Base-by-base conservation (phyloP, 371 early-diverging fungal species). In the Rhizopus sp. region DNA sequence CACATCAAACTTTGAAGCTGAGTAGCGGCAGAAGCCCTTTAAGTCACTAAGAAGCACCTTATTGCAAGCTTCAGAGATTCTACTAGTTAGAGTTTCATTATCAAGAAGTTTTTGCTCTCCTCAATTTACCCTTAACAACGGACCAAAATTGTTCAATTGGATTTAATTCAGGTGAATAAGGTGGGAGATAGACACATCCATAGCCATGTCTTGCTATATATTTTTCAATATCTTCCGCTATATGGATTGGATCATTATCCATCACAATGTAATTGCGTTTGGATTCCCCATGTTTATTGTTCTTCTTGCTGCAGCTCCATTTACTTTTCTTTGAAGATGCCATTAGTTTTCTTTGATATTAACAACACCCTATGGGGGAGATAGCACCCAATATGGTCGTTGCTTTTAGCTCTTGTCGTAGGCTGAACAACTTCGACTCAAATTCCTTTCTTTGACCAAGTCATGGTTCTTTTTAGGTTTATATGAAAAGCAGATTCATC, bases 71-170 rank as follows among this genome's bases (percentile, higher is more conserved):
- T 47, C 40, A n/a, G 10, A 8, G 33, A 62, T 62, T 33, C 45
- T 51, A 7, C 23, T 31, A 13, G 63, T 23, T 10, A 64, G 44
- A 5, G 38, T 54, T 46, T 59, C 55, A 39, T 64, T 54, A 32
- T 54, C 38, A 33, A 58, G 17, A 12, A 64, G 59, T 38, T 34
- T 23, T 13, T n/a, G n/a, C n/a, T 58, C 30, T 48, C 35, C 51
- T 64, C 7, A 55, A n/a, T 29, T 51, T 59, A 32, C 52, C 48
- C 39, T 64, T 63, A 23, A 41, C 15, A 32, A 59, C 47, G 30
- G 57, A 52, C 57, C 59, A 64, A 51, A 58, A 59, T 50, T 64
- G 38, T 38, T 64, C 55, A 31, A 64, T 64, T 7, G 64, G 59
- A 51, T 58, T 64, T 16, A 51, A 32, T 16, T 63, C 53, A 9